Percentiles rank a stretch among this genome's conserved stretches.
phyloP scores from a whole-genome alignment of 768 basidiomycete genomes.

The Amanita subjunquillea region DNA sequence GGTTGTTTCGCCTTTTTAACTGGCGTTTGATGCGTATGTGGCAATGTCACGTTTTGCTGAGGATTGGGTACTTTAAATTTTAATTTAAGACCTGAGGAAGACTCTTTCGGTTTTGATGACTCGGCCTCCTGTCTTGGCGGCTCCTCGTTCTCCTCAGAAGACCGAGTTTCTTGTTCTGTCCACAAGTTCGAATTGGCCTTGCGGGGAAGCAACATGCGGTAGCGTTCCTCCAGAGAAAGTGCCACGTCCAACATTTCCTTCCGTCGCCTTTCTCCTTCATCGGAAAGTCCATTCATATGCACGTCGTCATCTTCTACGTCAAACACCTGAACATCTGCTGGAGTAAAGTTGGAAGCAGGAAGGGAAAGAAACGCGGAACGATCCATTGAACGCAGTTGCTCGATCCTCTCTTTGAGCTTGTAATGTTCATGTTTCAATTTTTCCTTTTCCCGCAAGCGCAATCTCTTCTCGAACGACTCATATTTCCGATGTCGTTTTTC shows the following conservation, averaged over 20 bases:
- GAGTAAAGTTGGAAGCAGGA: slow-evolving; percentile 49
- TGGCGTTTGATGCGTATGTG: slow-evolving; percentile 12
- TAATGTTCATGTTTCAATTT: slow-evolving; percentile 88
- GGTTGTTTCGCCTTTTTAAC: slow-evolving; percentile 16
- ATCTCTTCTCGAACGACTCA: slow-evolving; percentile 78
- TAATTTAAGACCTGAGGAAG: background rate
- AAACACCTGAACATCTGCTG: slow-evolving; percentile 13
- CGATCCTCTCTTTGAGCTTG: slow-evolving; percentile 82
- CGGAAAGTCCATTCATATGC: slow-evolving; percentile 27
- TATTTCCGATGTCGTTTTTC: slow-evolving; percentile 79
- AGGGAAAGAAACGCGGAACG: slow-evolving; percentile 54
- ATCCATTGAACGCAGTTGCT: slow-evolving; percentile 72
- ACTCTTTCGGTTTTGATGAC: background rate
- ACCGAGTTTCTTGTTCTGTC: slow-evolving; percentile 1
- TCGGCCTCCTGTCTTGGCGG: background rate
- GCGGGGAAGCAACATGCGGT: slow-evolving; percentile 58
- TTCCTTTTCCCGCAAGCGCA: slow-evolving; percentile 82
- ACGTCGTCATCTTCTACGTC: slow-evolving; percentile 17
- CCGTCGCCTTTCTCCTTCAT: slow-evolving; percentile 67
- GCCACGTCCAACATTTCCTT: slow-evolving; percentile 70
- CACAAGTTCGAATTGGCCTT: background rate
- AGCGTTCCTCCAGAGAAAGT: slow-evolving; percentile 56
- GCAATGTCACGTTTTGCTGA: background rate
- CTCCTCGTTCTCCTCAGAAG: slow-evolving; percentile 4
- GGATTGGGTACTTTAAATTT: slow-evolving; percentile 3